A percentile compares a stretch with the other conserved stretches of the same genome.
These are phyloP conservation scores for Nigrospora sphaerica DNA, from an alignment of 2,329 filamentous ascomycete species.

Conservation along the genomic window DNA sequence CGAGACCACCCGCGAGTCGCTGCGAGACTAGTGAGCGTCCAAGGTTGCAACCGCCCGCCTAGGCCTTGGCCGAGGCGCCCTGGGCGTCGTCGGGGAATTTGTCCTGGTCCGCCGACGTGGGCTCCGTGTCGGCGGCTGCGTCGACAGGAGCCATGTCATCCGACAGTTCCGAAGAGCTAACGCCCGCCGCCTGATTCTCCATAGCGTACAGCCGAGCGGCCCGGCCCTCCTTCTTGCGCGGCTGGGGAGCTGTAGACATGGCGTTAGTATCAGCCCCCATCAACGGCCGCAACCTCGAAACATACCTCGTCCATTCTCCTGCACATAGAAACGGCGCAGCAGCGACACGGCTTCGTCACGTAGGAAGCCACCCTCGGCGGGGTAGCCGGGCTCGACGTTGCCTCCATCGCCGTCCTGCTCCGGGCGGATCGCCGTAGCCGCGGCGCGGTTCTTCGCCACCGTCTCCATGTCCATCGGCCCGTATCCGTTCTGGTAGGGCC, in stretches of 20 bases:
- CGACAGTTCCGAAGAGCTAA: conserved; percentile 16
- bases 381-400: conserved; percentile 71
- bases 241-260: conserved; percentile 16
- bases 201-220: conserved; percentile 24
- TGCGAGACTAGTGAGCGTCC: too few species aligned
- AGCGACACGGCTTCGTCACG: conserved; percentile 90
- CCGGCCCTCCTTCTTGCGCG: conserved; percentile 27
- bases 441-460: conserved; percentile 30
- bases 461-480: conserved; percentile 17
- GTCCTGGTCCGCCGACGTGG: conserved; percentile 5
- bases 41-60: too few species aligned
- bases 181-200: conserved; percentile 16
- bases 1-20: too few species aligned
- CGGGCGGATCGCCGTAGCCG: conserved; percentile 23
- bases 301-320: conserved; percentile 88
- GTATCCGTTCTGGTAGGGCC: conserved; percentile 23
- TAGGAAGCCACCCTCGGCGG: conserved; percentile 80
- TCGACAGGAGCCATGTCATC: conserved; percentile 14
- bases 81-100: background rate
- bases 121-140: conserved; percentile 13
- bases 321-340: conserved; percentile 89
- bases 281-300: background rate
- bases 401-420: conserved; percentile 46
- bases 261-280: background rate
- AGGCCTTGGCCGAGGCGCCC: too few species aligned